These are phyloP conservation scores for Colletotrichum nymphaeae DNA, from an alignment of 2,329 filamentous ascomycete species.

Conservation along the genomic window DNA sequence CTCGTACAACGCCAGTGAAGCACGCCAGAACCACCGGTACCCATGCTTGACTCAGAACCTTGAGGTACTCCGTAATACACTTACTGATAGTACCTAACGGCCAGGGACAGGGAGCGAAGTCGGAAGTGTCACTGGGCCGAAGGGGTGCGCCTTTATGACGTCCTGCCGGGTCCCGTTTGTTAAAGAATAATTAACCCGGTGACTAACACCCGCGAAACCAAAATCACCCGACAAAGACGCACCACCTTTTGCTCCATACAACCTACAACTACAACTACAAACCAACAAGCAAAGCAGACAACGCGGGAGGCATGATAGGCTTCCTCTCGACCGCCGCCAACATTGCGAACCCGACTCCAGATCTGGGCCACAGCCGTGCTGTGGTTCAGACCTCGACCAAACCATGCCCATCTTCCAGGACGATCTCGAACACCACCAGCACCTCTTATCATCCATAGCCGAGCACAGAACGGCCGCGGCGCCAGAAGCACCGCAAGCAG, in stretches of 20 bases:
- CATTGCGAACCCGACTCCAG: constrained; percentile 27
- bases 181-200: constrained; percentile 32
- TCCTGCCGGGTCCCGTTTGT: constrained; percentile 20
- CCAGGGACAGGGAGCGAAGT: constrained; percentile 30
- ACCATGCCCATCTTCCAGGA: constrained; percentile 71
- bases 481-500: neutral
- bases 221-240: constrained; percentile 31
- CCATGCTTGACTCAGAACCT: constrained; percentile 31
- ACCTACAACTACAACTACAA: neutral
- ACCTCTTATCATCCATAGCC: constrained; percentile 44
- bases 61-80: neutral
- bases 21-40: constrained; percentile 2
- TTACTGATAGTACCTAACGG: too few species aligned
- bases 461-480: neutral
- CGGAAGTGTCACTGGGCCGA: constrained; percentile 11
- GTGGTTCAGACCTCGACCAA: constrained; percentile 45
- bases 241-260: neutral
- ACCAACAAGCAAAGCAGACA: neutral
- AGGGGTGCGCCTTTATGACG: constrained; percentile 24
- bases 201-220: constrained; percentile 29
- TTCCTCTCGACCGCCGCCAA: constrained; percentile 19
- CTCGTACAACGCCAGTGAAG: constrained; percentile 10
- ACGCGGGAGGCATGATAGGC: constrained; percentile 21
- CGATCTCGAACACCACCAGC: constrained; percentile 56
- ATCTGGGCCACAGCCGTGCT: constrained; percentile 44